Base-by-base conservation (phyloP, 2,329 filamentous ascomycete genomes). In the Rutstroemia sp. region DNA sequence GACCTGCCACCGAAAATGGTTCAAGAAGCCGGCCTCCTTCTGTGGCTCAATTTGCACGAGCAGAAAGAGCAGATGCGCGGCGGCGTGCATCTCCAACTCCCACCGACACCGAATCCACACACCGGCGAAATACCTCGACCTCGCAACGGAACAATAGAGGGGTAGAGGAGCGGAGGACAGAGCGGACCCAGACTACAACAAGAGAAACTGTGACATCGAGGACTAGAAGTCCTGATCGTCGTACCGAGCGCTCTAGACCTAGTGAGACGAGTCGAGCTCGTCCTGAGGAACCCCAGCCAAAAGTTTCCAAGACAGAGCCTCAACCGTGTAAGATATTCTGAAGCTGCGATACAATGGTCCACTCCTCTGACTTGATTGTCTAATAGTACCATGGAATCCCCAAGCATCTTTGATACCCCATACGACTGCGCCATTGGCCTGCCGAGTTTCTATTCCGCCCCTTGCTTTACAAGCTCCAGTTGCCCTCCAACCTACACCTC, bases 381-480 rank as follows among this genome's bases (percentile, higher is more conserved):
- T 25, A 47, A 23, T 59, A 77, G 75, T 72, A 61, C 73, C 75
- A 67, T 97, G 94, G 94, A 85, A 83, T 56, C 92, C 94, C 0
- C 81, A 89, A 68, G 92, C 84, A 8, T 86, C 81, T 1, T 75
- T 97, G 21, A 76, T 92, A 38, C 77, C 81, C 5, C 83, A 83
- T 63, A 83, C 82, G 0, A 78, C 81, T 25, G 82, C 83, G 23
- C 74, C 72, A 27, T 64, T 75, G 40, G 73, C 74, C 27, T 71
- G 71, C 47, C 74, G 79, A 65, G 73, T 81, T 62, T 79, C 78
- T 6, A 76, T 79, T 57, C 82, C 88, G 19, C 92, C 92, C 2
- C 75, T 95, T 48, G 89, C 90, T 2, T 86, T 86, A 3, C 77
- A 84, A 60, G 83, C 88, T 30, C 91, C 92, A 2, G 73, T 81